Evolutionary conservation across 1,284 basidiomycete genomes (phyloP).

Genomic region (Ustilago lituana): DNA sequence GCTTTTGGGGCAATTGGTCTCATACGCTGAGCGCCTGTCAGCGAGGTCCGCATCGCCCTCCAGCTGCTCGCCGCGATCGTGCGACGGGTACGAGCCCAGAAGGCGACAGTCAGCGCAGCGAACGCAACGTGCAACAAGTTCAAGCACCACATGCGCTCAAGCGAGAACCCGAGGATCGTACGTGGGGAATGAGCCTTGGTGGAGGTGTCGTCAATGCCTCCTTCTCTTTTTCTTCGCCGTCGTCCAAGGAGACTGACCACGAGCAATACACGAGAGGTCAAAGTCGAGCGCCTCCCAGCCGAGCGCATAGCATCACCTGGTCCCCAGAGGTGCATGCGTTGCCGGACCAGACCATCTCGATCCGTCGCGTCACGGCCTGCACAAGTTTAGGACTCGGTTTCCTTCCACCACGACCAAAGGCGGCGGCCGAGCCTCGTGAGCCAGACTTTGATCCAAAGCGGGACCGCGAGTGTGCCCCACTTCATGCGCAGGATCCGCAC

Average conservation of each 20-base stretch:
- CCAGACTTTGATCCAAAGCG: conserved; percentile 19
- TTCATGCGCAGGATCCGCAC: background rate
- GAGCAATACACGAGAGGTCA: conserved; percentile 15
- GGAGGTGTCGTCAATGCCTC: conserved; percentile 23
- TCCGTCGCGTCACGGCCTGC: conserved; percentile 39
- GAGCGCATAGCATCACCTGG: conserved; percentile 33
- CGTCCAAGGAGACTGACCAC: conserved; percentile 3
- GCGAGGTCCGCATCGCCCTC: conserved; percentile 46
- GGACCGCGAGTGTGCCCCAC: conserved; percentile 7
- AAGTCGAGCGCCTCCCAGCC: conserved; percentile 4
- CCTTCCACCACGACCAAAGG: conserved; percentile 25
- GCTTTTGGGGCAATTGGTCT: conserved; percentile 55
- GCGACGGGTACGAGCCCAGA: background rate
- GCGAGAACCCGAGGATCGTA: background rate
- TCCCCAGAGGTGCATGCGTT: conserved; percentile 17
- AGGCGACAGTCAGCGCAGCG: background rate
- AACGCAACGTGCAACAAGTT: conserved; percentile 9
- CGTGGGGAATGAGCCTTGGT: conserved; percentile 15
- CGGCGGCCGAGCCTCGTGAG: conserved; percentile 45
- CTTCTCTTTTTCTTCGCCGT: conserved; percentile 11
- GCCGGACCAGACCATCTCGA: conserved; percentile 46
- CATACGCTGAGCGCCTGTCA: conserved; percentile 50
- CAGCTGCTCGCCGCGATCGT: background rate
- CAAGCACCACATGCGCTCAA: conserved; percentile 3
- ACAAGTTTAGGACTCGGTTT: conserved; percentile 40